Evolutionary conservation across 768 basidiomycete species (phyloP), one percentile per base, ranked within the genome.

Genomic region (Agrocybe pediades): DNA sequence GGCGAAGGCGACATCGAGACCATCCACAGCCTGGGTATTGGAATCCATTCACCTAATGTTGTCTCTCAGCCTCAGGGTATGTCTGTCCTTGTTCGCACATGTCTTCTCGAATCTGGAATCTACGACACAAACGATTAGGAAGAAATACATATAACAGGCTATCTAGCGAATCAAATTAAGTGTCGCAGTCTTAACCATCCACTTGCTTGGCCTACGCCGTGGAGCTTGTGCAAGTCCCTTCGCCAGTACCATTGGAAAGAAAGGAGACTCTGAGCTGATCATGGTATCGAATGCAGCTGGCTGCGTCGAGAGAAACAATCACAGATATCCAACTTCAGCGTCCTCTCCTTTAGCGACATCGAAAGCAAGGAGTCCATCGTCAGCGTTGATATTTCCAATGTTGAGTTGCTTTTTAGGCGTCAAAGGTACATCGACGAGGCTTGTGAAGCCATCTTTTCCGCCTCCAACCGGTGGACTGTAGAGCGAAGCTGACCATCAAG

Each of bases 321-420:
- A 78, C 46, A 81, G 68, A 49, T 72, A 75, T 6, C 76, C 74
- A 2, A 80, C 64, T 45, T 80, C 77, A 25, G 68, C 49, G 5
- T 61, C 54, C 39, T 74, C 65, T 2, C 61, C 66, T 1, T 65
- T 54, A 3, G 62, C 56, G 15, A 79, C 51, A 24, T 53, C 26
- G 52, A 73, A 78, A 33, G 63, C 66, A 70, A 6, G 74, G 73
- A 0, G 59, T 23, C 71, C 73, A 23, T 67, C 70, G 9, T 70
- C 59, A 0, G 76, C 76, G 53, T 77, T 77, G 5, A n/a, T n/a
- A n/a, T n/a, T n/a, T n/a, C 79, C 80, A 9, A 80, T 67, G 1
- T 71, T 61, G n/a, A 69, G 50, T 58, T 65, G 41, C 17, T 62
- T 64, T 20, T 61, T 55, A 1, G 68, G 54, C 11, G 61, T 59